phyloP scores from a whole-genome alignment of 352 stramenopile genomes.

The Globisporangium radiosum region DNA sequence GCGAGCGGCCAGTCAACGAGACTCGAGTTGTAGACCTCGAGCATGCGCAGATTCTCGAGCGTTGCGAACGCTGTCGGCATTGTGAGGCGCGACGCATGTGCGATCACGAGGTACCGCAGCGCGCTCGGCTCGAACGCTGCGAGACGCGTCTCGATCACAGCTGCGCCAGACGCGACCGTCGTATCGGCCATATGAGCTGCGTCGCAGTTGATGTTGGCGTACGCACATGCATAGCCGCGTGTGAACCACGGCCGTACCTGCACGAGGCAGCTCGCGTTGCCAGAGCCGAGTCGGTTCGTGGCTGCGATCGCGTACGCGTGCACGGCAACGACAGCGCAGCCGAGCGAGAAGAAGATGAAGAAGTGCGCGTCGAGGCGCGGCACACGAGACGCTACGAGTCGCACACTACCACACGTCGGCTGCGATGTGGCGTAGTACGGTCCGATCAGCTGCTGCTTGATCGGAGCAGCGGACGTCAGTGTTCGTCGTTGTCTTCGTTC shows the following conservation, averaged over 20 bases:
- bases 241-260: constrained; percentile 15
- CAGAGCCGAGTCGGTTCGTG: background rate
- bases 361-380: background rate
- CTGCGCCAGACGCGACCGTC: background rate
- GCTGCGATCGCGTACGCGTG: background rate
- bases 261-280: background rate
- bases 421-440: background rate
- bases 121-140: constrained; percentile 1
- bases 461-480: background rate
- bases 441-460: background rate
- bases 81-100: constrained; percentile 9
- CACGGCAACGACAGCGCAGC: background rate
- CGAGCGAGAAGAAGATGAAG: constrained; percentile 1
- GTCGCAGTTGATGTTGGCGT: constrained; percentile 16
- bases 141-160: background rate
- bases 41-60: constrained; percentile 10
- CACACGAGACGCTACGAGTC: too few relatives aligned
- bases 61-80: constrained; percentile 2
- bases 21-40: constrained; percentile 19
- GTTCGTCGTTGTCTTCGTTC: background rate
- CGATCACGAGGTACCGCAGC: constrained; percentile 12
- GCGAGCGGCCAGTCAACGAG: constrained; percentile 10
- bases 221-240: constrained; percentile 10
- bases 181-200: background rate
- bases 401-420: too few relatives aligned